Evolutionary conservation across 192 early-diverging fungal species (phyloP).

Genomic region (Coemansia sp.): DNA sequence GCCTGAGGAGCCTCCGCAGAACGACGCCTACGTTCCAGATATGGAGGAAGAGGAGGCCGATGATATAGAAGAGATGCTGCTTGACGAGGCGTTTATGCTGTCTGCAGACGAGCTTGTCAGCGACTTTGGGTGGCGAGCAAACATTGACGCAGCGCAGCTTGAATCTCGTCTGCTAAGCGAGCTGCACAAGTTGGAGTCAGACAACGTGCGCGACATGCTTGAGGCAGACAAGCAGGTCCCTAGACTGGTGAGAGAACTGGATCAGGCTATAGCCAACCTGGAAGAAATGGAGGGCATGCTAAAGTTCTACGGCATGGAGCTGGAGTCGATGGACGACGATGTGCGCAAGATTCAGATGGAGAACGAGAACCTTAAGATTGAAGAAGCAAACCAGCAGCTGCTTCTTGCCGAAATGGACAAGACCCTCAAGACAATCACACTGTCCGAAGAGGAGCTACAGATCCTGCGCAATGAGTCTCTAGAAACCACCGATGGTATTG

Average conservation of each 20-base stretch:
- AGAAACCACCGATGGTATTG: conserved; percentile 61
- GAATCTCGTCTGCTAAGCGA: conserved; percentile 84
- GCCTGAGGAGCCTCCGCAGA: conserved; percentile 16
- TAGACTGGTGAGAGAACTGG: conserved; percentile 77
- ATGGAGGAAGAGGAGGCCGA: conserved; percentile 42
- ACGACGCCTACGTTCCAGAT: conserved; percentile 10
- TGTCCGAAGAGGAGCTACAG: conserved; percentile 63
- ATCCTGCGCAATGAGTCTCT: conserved; percentile 66
- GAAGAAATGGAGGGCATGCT: conserved; percentile 89
- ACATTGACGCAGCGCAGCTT: conserved; percentile 82
- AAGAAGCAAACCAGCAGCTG: conserved; percentile 84
- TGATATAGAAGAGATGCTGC: conserved; percentile 52
- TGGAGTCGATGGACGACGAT: conserved; percentile 93
- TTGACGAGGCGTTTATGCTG: conserved; percentile 69
- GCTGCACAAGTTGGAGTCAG: conserved; percentile 73
- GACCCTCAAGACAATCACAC: conserved; percentile 66
- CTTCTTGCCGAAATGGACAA: conserved; percentile 84
- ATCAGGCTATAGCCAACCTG: conserved; percentile 76
- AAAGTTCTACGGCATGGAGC: conserved; percentile 76
- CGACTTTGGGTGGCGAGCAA: conserved; percentile 89
- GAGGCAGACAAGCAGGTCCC: conserved; percentile 86
- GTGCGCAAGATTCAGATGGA: conserved; percentile 92
- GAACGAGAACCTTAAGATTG: conserved; percentile 88
- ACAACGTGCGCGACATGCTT: conserved; percentile 95
- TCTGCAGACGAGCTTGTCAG: conserved; percentile 75